phyloP scores from a whole-genome alignment of 2,329 filamentous ascomycete species.

The Magnaporthiopsis incrustans region DNA sequence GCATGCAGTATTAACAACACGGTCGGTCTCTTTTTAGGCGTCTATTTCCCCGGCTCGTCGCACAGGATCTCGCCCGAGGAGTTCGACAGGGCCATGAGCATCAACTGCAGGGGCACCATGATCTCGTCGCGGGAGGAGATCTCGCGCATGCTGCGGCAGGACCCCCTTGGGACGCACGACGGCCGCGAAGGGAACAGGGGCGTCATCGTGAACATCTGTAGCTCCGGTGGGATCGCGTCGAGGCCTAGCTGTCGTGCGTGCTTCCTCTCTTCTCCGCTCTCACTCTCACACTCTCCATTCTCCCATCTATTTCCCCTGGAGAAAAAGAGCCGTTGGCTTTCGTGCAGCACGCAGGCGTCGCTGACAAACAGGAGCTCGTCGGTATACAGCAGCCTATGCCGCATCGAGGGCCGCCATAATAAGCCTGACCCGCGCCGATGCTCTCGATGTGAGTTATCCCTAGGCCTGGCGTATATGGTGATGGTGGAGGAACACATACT shows the following conservation, averaged over 20 bases:
- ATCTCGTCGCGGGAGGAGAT: slow-evolving; percentile 34
- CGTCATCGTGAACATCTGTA: slow-evolving; percentile 37
- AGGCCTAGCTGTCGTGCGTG: slow-evolving; percentile 31
- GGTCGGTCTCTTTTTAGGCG: slow-evolving; percentile 18
- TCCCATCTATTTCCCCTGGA: not conserved
- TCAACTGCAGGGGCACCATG: slow-evolving; percentile 38
- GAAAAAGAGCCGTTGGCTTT: too few species aligned
- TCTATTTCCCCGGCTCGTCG: slow-evolving; percentile 27
- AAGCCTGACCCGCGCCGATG: slow-evolving; percentile 36
- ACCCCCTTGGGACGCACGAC: slow-evolving; percentile 32
- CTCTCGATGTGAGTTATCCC: slow-evolving; percentile 31
- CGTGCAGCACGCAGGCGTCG: too few species aligned
- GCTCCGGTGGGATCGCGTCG: slow-evolving; percentile 32
- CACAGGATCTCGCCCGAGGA: slow-evolving; percentile 25
- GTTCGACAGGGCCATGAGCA: slow-evolving; percentile 32
- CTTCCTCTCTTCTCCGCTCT: too few species aligned
- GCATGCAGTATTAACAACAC: too few species aligned
- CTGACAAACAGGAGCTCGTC: not conserved
- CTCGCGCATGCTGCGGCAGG: slow-evolving; percentile 33
- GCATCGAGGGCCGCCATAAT: slow-evolving; percentile 38
- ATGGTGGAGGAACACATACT: not conserved
- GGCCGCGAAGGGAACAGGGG: slow-evolving; percentile 31
- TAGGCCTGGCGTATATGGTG: not conserved
- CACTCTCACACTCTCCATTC: too few species aligned
- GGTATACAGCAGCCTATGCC: slow-evolving; percentile 31